phyloP scores from a whole-genome alignment of 2,329 filamentous ascomycete genomes.

The Claviceps africana region DNA sequence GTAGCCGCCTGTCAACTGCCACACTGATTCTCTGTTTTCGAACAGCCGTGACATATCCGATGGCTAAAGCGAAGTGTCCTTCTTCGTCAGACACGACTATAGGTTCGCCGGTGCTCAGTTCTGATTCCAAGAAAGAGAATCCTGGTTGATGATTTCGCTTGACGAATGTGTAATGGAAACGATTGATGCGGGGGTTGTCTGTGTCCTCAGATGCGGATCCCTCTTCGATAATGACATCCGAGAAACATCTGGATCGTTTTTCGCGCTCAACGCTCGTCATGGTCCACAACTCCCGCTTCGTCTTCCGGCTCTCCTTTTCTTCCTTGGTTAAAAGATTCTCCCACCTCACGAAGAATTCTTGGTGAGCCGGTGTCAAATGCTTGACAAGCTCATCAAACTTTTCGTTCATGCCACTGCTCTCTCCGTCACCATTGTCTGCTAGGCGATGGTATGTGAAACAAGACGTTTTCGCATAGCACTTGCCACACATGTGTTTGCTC shows the following conservation, averaged over 20 bases:
- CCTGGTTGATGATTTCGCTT: slow-evolving; percentile 47
- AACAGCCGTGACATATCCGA: slow-evolving; percentile 75
- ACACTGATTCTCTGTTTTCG: slow-evolving; percentile 66
- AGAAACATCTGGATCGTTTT: slow-evolving; percentile 77
- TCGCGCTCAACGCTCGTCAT: slow-evolving; percentile 85
- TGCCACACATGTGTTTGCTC: slow-evolving; percentile 65
- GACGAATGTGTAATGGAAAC: slow-evolving; percentile 72
- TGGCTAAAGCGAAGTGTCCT: slow-evolving; percentile 86
- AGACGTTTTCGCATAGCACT: slow-evolving; percentile 78
- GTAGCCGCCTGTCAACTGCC: slow-evolving; percentile 77
- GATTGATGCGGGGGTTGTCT: slow-evolving; percentile 71
- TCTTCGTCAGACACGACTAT: slow-evolving; percentile 93
- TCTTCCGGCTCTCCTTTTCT: slow-evolving; percentile 78
- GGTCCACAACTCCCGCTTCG: slow-evolving; percentile 85
- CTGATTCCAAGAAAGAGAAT: slow-evolving; percentile 84
- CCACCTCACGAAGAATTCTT: slow-evolving; percentile 87
- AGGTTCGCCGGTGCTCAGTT: slow-evolving; percentile 74
- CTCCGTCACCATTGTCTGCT: slow-evolving; percentile 67
- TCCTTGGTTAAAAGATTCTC: slow-evolving; percentile 86
- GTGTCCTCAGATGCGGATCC: slow-evolving; percentile 58
- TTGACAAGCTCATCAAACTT: slow-evolving; percentile 71
- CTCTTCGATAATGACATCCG: slow-evolving; percentile 70
- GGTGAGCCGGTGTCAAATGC: slow-evolving; percentile 61
- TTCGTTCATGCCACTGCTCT: slow-evolving; percentile 65
- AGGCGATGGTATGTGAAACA: slow-evolving; percentile 94